Base-by-base conservation (phyloP, 306 rosid species). In the Carpinus viminea region DNA sequence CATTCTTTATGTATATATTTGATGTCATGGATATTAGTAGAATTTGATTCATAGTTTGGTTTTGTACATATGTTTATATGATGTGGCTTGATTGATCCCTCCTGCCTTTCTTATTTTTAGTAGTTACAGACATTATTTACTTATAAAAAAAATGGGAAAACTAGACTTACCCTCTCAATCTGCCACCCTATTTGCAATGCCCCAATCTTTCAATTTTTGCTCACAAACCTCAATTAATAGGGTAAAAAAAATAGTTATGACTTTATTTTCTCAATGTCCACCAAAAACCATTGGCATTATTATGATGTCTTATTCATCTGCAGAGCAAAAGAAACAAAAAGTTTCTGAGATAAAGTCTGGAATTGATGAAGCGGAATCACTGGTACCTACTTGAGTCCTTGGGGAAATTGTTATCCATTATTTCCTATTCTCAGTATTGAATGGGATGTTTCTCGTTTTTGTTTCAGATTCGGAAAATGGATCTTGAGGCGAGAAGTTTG, bases 401-500 rank as follows among this genome's bases (percentile, higher is more conserved):
- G 71, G 53, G 82, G 57, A 17, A 68, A 64, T n/a, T 75, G 53
- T n/a, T n/a, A 86, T 60, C 72, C 13, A 51, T 51, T 75, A 20
- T 76, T 68, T 45, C 69, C 52, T 73, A 54, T 54, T 76, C 34
- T 75, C 70, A 16, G 79, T 62, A 66, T 54, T 77, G 78, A 75
- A 75, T 60, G 41, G n/a, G 55, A 48, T 70, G 64, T 79, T 81
- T 56, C 36, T 72, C 38, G 53, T 75, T 53, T 82, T 64, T 43
- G 52, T 76, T 86, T 74, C 81, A 94, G 98, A 88, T 90, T 77
- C 88, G 91, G 36, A 91, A 91, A 84, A 92, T 94, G 98, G 92
- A 94, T 89, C 92, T 94, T 7, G 97, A 92, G 77, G 98, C 98
- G 15, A 88, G 97, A 91, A 88, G 87, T 91, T 89, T 94, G 94